Evolutionary conservation across 306 rosid species (phyloP), one percentile per base, ranked within the genome.

Genomic region (Benincasa hispida): DNA sequence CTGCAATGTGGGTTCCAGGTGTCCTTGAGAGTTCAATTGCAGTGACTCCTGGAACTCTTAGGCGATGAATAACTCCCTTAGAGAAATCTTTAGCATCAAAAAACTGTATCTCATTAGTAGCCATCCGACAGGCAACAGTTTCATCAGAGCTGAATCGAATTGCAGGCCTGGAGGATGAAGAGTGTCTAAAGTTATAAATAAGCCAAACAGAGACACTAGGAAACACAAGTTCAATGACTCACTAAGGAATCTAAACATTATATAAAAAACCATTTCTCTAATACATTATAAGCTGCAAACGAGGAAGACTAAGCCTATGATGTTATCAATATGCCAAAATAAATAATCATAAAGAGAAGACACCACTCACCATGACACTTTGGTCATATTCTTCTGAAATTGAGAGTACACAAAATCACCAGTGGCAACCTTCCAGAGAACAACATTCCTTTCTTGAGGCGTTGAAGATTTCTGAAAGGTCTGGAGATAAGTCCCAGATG

Each of bases 1-100:
- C 91, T 34, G 98, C 98, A 63, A 91, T 87, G 84, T 89, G 91
- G 79, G 97, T 84, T 42, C 90, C 97, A 67, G 96, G 96, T 41
- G 83, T 27, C 82, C 80, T 87, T n/a, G 98, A 87, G 83, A 93
- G 96, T 84, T 91, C 94, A 45, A 86, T 42, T 32, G 91, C 92
- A 81, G 92, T 80, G 78, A 93, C 89, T 62, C 97, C 92, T 8
- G 82, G 94, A 79, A 93, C 89, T 83, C 87, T 91, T 32, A 90
- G 79, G 77, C 96, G 86, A 80, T 79, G 5, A 24, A 80, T 50
- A 83, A 86, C 53, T 78, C 96, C 97, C 79, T 93, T 91, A 39
- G 92, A 87, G 75, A 93, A 87, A 83, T 91, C 91, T 42, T 69
- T 76, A 65, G 84, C 39, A 62, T 93, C 94, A 48, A 91, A 91